These are phyloP conservation scores for Podospora pseudoanserina DNA, from an alignment of 495 filamentous ascomycete species.

Conservation along the genomic window DNA sequence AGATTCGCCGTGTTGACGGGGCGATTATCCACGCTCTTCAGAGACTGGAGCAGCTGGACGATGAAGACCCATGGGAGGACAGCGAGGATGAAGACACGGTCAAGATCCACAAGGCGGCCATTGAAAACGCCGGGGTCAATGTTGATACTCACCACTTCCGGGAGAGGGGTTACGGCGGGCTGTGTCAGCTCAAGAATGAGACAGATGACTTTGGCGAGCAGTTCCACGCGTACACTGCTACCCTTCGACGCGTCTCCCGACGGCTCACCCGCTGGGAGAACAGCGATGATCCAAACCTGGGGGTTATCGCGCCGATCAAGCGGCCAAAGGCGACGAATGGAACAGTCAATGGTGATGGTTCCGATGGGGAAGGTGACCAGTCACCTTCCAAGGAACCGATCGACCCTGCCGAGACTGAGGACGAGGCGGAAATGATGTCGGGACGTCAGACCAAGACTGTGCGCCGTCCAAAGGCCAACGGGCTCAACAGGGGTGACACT, in stretches of 20 bases:
- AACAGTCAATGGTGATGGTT: slow-evolving; percentile 19
- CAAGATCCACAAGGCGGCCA: slow-evolving; percentile 31
- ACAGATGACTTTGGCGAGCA: slow-evolving; percentile 80
- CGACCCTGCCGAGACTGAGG: slow-evolving; percentile 36
- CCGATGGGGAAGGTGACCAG: slow-evolving; percentile 12
- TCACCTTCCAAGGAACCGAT: slow-evolving; percentile 27
- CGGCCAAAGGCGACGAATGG: slow-evolving; percentile 30
- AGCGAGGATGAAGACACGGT: slow-evolving; percentile 69
- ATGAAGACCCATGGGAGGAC: slow-evolving; percentile 66
- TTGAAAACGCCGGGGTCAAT: slow-evolving; percentile 13
- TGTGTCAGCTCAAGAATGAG: slow-evolving; percentile 61
- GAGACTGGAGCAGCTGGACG: slow-evolving; percentile 56
- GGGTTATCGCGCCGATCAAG: slow-evolving; percentile 44
- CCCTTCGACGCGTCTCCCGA: slow-evolving; percentile 63
- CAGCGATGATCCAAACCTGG: slow-evolving; percentile 46
- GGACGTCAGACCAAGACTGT: slow-evolving; percentile 8
- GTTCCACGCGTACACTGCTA: slow-evolving; percentile 64
- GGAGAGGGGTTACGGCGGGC: slow-evolving; percentile 62
- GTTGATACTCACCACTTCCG: slow-evolving; percentile 36
- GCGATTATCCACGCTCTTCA: slow-evolving; percentile 65
- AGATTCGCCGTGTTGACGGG: slow-evolving; percentile 56
- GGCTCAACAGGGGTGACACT: slow-evolving; percentile 16
- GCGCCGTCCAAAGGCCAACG: slow-evolving; percentile 19
- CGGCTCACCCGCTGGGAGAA: slow-evolving; percentile 72
- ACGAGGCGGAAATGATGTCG: slow-evolving; percentile 26